These are phyloP conservation scores for Thraustochytrium striatum DNA, from an alignment of 352 stramenopile species.

Conservation along the genomic window DNA sequence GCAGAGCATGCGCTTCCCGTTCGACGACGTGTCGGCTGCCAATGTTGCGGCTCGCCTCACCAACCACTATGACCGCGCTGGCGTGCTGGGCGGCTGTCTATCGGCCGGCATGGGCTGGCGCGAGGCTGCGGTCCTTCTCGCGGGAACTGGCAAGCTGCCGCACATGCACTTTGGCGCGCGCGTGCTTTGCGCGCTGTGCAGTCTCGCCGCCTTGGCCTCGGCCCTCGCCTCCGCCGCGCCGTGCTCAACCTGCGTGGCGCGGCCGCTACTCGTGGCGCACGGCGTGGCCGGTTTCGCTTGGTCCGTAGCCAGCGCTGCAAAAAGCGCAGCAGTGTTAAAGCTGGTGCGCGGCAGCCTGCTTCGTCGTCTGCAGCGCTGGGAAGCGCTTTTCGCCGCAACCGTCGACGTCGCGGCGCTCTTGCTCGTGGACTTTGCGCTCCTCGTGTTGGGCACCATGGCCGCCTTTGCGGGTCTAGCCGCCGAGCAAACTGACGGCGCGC, in stretches of 20 bases:
- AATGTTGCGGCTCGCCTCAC: conserved; percentile 2
- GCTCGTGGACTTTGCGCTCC: not conserved
- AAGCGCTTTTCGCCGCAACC: not conserved
- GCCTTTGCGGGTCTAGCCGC: conserved; percentile 8
- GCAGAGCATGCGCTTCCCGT: conserved; percentile 42
- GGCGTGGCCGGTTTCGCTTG: not conserved
- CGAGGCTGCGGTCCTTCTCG: conserved; percentile 15
- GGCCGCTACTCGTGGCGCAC: not conserved
- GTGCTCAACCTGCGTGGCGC: not conserved
- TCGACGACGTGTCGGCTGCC: conserved; percentile 24
- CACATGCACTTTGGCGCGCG: not conserved
- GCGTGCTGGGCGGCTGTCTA: conserved; percentile 10
- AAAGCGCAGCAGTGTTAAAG: not conserved
- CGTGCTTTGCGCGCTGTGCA: not conserved
- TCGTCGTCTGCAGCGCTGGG: not conserved
- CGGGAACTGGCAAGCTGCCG: conserved; percentile 3
- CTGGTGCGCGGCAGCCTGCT: not conserved
- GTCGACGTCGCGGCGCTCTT: not conserved
- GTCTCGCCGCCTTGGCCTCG: not conserved
- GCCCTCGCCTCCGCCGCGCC: not conserved
- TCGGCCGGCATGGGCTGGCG: conserved; percentile 16
- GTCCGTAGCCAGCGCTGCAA: not conserved
- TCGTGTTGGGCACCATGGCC: not conserved
- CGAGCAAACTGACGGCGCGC: not conserved
- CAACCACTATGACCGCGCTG: conserved; percentile 29